Evolutionary conservation across 768 basidiomycete genomes (phyloP).

Genomic region (Lactarius vividus): DNA sequence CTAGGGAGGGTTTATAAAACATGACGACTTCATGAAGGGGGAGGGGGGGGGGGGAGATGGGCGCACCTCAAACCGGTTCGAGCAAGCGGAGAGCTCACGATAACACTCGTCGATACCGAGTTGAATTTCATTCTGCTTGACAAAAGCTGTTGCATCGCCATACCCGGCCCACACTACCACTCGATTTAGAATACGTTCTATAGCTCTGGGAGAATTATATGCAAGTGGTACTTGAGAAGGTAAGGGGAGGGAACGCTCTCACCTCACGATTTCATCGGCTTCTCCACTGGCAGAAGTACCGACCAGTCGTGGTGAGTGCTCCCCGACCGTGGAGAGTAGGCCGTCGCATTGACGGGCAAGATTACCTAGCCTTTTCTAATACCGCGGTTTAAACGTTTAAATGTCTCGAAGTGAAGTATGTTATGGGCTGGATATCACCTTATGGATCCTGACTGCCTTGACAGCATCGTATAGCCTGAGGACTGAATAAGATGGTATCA

Average conservation of each 20-base stretch:
- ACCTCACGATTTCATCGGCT: constrained; percentile 20
- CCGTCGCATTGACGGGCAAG: constrained; percentile 9
- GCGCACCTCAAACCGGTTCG: constrained; percentile 40
- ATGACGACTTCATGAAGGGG: neutral
- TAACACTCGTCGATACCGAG: constrained; percentile 41
- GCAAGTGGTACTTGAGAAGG: neutral
- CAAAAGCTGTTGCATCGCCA: constrained; percentile 26
- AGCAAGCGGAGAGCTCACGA: constrained; percentile 39
- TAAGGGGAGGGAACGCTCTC: neutral
- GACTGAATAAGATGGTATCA: constrained; percentile 6
- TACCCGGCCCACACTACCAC: constrained; percentile 5
- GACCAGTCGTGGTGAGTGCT: constrained; percentile 1
- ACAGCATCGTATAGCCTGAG: constrained; percentile 8
- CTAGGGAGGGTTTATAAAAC: neutral
- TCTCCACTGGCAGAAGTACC: neutral
- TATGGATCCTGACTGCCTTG: constrained; percentile 6
- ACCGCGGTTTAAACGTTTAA: neutral
- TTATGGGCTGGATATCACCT: neutral
- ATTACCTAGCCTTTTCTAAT: neutral
- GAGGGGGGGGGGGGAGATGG: too few relatives aligned
- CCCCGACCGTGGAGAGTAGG: constrained; percentile 12
- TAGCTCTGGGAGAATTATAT: constrained; percentile 2
- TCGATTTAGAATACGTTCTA: constrained; percentile 6
- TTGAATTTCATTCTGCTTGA: constrained; percentile 41
- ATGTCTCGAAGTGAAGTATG: neutral